Base-by-base conservation (phyloP, 2,329 filamentous ascomycete species). In the Zelopaecilomyces penicillatus region DNA sequence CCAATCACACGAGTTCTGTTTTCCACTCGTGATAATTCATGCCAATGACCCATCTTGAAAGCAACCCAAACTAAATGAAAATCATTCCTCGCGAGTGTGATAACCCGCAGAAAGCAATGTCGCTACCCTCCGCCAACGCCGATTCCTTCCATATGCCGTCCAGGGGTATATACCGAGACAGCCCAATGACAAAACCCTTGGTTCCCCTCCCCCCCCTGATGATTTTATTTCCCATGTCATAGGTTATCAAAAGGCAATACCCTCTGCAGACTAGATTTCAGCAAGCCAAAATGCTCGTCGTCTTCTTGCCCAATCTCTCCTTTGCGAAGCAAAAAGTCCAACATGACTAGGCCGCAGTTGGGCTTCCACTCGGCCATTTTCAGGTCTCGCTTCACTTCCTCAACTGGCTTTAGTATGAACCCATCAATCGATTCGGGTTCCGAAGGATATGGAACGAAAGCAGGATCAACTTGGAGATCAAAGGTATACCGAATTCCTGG, bases 281-380 rank as follows among this genome's bases (percentile, higher is more conserved):
- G 51, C 3, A 50, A 38, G 2, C 44, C 44, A 12, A 54, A 56
- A 5, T 50, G 47, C 26, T 47, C 50, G 33, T 60, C 57, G 4
- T 60, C 54, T 2, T 44, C 47, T 6, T 49, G 51, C 8, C 40
- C 50, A 35, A 64, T 46, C 31, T 57, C 54, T 4, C 55, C 52
- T 44, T 59, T 58, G 12, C 62, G 58, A 9, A 61, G 45, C 34
- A 67, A 45, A 41, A 65, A 67, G 37, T 65, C 61, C 27, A 67
- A 50, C 59, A 65, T 65, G n/a, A 65, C 62, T 5, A 66, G 49
- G n/a, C 56, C 64, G 39, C 61, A 65, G 42, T 65, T 66, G n/a
- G 64, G 63, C 52, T 67, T 67, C 64, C 64, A 67, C 29, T 44
- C 43, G 6, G 50, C 42, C 5, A 43, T 44, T 12, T 50, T 48